Conservation (phyloP, 257 asterid species). For the Solanum dulcamara region DNA sequence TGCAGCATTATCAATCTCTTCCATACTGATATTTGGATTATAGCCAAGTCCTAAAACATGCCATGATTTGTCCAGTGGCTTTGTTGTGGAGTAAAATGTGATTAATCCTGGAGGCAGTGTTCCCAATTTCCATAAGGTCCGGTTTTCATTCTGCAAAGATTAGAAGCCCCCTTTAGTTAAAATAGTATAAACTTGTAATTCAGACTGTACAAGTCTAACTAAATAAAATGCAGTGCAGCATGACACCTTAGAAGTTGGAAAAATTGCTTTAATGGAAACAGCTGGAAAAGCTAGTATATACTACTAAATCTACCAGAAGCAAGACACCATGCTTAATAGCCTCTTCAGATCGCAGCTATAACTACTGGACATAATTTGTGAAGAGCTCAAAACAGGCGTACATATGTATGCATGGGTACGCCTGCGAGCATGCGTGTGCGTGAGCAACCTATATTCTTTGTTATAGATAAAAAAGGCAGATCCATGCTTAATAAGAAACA, state of each 20-base stretch:
- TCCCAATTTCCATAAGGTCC: constrained; percentile 81
- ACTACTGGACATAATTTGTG: background rate
- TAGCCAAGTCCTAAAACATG: constrained; percentile 93
- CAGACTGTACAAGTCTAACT: background rate
- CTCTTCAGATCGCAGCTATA: background rate
- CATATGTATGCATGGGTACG: background rate
- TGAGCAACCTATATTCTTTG: background rate
- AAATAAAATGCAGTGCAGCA: background rate
- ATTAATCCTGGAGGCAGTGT: constrained; percentile 84
- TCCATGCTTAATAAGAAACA: background rate
- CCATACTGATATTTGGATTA: constrained; percentile 80
- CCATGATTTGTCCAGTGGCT: constrained; percentile 86
- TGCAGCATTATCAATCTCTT: constrained; percentile 74
- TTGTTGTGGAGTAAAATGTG: constrained; percentile 82
- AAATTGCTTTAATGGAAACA: background rate
- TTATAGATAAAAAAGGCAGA: background rate
- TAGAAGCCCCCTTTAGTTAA: background rate
- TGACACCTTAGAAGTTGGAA: background rate
- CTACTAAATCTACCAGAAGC: background rate
- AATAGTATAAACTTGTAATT: background rate
- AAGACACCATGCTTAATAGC: background rate
- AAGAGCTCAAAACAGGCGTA: background rate
- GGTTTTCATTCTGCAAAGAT: constrained; percentile 59
- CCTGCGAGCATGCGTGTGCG: background rate
- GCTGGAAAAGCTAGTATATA: background rate